phyloP scores from a whole-genome alignment of 139 green algal species.

The Asterochloris sp. region DNA sequence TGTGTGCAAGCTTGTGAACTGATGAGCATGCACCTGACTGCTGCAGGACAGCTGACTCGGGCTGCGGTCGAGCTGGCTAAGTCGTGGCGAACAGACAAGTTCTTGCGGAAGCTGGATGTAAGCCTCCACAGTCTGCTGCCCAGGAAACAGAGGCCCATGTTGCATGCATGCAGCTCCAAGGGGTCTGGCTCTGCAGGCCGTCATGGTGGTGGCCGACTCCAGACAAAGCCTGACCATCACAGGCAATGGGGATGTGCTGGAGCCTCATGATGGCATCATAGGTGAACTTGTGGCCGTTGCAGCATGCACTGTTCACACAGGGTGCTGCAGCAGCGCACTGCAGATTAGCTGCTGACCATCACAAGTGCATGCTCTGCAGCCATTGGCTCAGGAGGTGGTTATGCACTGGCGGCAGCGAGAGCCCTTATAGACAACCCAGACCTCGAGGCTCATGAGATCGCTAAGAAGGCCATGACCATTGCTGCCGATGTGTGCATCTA shows the following conservation, averaged over 20 bases:
- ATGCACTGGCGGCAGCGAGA: conserved; percentile 72
- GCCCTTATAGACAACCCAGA: conserved; percentile 67
- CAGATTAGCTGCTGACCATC: neutral
- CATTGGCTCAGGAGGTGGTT: conserved; percentile 76
- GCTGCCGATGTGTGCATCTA: conserved; percentile 92
- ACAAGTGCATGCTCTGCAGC: conserved; percentile 25
- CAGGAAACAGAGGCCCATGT: neutral
- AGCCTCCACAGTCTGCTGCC: neutral
- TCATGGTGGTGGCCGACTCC: conserved; percentile 81
- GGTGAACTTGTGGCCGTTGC: conserved; percentile 14
- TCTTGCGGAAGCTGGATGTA: conserved; percentile 79
- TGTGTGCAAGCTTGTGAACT: neutral
- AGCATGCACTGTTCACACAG: neutral
- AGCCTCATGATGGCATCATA: conserved; percentile 83
- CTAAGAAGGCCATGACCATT: conserved; percentile 84
- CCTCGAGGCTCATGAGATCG: conserved; percentile 15
- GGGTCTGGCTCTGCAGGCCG: conserved; percentile 42
- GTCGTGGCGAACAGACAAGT: conserved; percentile 92
- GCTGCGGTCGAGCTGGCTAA: conserved; percentile 92
- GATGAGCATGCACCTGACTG: neutral
- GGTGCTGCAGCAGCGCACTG: neutral
- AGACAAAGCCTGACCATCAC: conserved; percentile 74
- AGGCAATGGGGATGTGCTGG: conserved; percentile 88
- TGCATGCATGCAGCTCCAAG: neutral
- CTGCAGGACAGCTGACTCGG: conserved; percentile 67